phyloP scores from a whole-genome alignment of 2,329 filamentous ascomycete species.

The Clonostachys rosea region DNA sequence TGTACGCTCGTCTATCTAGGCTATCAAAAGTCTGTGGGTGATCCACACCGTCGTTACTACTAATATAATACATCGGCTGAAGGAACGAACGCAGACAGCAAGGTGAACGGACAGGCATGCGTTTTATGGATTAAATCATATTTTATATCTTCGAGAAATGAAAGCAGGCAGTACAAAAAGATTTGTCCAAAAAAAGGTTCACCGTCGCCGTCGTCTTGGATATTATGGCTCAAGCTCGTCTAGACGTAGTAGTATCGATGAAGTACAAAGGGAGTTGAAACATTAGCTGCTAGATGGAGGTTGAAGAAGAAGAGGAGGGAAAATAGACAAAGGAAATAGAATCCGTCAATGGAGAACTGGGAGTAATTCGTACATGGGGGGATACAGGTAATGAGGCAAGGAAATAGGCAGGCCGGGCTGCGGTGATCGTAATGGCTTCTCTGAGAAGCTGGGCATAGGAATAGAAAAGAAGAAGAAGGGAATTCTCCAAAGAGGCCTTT shows the following conservation, averaged over 20 bases:
- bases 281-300: neutral
- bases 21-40: too few relatives aligned
- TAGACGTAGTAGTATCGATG: neutral
- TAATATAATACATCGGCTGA: too few relatives aligned
- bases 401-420: neutral
- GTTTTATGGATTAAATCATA: too few relatives aligned
- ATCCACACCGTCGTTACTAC: too few relatives aligned
- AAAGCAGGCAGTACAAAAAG: too few relatives aligned
- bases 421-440: neutral
- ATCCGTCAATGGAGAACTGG: neutral
- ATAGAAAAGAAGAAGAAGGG: neutral
- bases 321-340: neutral
- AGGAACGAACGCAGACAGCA: too few relatives aligned
- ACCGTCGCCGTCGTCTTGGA: neutral
- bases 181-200: neutral
- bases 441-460: neutral
- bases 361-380: neutral
- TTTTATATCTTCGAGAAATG: too few relatives aligned
- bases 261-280: neutral
- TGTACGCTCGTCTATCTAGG: too few relatives aligned
- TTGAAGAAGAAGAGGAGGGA: constrained; percentile 1
- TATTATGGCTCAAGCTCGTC: neutral
- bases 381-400: too few relatives aligned
- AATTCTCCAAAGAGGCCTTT: neutral
- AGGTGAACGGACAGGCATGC: too few relatives aligned